Conservation (phyloP, 805 yeast genomes). For the Danielia reshetovae region DNA sequence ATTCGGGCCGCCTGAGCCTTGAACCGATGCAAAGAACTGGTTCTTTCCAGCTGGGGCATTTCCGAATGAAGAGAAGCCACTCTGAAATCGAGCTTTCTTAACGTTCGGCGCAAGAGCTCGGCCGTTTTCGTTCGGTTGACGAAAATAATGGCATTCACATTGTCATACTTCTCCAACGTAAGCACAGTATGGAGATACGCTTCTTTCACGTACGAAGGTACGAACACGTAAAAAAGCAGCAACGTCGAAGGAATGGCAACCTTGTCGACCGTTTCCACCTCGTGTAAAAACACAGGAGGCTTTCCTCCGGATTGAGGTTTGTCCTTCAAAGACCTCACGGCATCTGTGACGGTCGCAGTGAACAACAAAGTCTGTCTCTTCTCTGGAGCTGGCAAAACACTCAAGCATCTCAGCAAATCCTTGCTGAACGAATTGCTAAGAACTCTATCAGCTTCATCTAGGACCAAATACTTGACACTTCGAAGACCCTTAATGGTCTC, state of each 20-base stretch:
- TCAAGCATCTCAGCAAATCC: constrained; percentile 71
- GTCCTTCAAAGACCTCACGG: constrained; percentile 76
- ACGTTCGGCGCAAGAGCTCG: constrained; percentile 75
- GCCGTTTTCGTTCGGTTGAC: constrained; percentile 91
- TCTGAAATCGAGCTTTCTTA: constrained; percentile 68
- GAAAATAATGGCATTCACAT: constrained; percentile 77
- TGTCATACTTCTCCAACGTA: constrained; percentile 55
- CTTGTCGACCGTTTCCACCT: constrained; percentile 67
- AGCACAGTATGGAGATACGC: constrained; percentile 75
- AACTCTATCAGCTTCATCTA: constrained; percentile 95
- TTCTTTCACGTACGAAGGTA: constrained; percentile 88
- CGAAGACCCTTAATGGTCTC: constrained; percentile 79
- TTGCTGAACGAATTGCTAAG: constrained; percentile 79
- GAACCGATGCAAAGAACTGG: constrained; percentile 87
- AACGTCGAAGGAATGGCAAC: constrained; percentile 79
- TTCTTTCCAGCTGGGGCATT: constrained; percentile 89
- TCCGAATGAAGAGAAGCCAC: constrained; percentile 92
- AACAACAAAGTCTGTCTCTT: constrained; percentile 84
- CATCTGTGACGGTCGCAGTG: constrained; percentile 94
- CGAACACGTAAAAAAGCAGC: constrained; percentile 59
- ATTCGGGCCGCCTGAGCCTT: constrained; percentile 93
- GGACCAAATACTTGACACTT: constrained; percentile 73
- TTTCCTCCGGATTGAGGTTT: constrained; percentile 53
- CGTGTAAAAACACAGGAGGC: constrained; percentile 62
- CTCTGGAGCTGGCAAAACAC: constrained; percentile 63